Evolutionary conservation across 306 rosid species (phyloP), one percentile per base, ranked within the genome.

Genomic region (Trifolium repens): DNA sequence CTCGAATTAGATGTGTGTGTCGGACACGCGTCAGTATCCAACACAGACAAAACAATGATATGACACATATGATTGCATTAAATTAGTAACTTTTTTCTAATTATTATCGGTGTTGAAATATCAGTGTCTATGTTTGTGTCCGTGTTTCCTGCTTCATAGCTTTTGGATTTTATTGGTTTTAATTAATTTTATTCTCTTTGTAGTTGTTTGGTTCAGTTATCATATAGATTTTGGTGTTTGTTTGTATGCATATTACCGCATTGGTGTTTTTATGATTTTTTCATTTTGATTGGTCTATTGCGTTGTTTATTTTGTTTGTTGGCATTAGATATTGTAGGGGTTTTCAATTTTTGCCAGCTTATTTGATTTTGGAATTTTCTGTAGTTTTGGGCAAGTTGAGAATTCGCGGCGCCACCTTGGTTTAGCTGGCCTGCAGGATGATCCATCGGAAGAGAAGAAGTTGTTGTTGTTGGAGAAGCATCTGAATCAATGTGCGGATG

Each of bases 301-400:
- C 12, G n/a, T 46, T 3, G 5, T 15, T 59, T 32, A 4, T 53
- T 71, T 22, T 59, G 40, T 5, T 34, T 52, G 11, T 44, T 46
- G 70, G 35, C 5, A 58, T 52, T 77, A 40, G 65, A 26, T 52
- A 22, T 71, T 44, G 26, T 11, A 58, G 40, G 53, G 65, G 22
- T 39, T 7, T 69, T 14, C 5, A 53, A 46, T 67, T 13, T 71
- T n/a, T 22, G 9, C 55, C 55, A 32, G 53, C 64, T 82, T 8
- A 58, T 40, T 74, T 72, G 66, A 44, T 69, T 37, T 40, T 69
- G 72, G 77, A 80, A 27, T 40, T 70, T 78, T 63, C 43, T 67
- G 72, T 81, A 93, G 97, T 46, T 88, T 91, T 64, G 98, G 97
- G 62, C 94, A 76, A 85, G 81, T 90, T 42, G 96, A 87, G 64